These are phyloP conservation scores for Myriosclerotinia duriaeana DNA, from an alignment of 2,329 filamentous ascomycete genomes.

Conservation along the genomic window DNA sequence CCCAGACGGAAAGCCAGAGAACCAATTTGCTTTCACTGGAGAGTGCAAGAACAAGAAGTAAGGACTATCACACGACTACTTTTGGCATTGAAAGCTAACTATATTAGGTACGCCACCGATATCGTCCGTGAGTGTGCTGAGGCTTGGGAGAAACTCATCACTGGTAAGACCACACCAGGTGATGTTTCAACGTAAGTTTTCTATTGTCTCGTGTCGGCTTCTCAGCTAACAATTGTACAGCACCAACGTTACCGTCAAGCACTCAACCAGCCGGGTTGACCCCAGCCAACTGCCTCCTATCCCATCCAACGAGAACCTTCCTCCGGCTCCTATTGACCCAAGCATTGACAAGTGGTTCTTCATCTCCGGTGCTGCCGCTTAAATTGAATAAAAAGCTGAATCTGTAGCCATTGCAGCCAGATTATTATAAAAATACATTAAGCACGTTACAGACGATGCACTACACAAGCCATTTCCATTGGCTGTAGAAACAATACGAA, in stretches of 20 bases:
- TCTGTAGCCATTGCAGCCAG: conserved; percentile 24
- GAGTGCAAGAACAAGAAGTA: conserved; percentile 99
- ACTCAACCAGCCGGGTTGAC: conserved; percentile 71
- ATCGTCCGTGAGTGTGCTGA: conserved; percentile 94
- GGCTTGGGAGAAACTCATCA: conserved; percentile 95
- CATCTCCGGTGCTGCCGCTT: conserved; percentile 93
- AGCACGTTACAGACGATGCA: conserved; percentile 25
- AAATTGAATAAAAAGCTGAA: conserved; percentile 41
- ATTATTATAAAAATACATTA: conserved; percentile 26
- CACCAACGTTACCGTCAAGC: conserved; percentile 73
- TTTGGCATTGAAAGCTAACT: conserved; percentile 25
- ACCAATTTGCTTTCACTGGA: conserved; percentile 99
- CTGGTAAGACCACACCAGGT: conserved; percentile 78
- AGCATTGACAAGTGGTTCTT: conserved; percentile 99
- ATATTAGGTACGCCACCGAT: conserved; percentile 83
- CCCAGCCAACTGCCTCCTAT: conserved; percentile 72
- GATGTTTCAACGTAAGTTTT: conserved; percentile 75
- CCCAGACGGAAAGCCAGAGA: conserved; percentile 99
- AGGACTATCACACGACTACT: conserved; percentile 35
- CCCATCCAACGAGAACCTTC: conserved; percentile 74
- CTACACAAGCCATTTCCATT: conserved; percentile 9
- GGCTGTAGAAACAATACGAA: conserved; percentile 19
- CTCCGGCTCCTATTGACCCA: conserved; percentile 85
- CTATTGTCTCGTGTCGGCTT: background rate
- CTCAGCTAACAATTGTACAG: conserved; percentile 50